Conservation (phyloP, 345 rosid species). For the Erodium maritimum region DNA sequence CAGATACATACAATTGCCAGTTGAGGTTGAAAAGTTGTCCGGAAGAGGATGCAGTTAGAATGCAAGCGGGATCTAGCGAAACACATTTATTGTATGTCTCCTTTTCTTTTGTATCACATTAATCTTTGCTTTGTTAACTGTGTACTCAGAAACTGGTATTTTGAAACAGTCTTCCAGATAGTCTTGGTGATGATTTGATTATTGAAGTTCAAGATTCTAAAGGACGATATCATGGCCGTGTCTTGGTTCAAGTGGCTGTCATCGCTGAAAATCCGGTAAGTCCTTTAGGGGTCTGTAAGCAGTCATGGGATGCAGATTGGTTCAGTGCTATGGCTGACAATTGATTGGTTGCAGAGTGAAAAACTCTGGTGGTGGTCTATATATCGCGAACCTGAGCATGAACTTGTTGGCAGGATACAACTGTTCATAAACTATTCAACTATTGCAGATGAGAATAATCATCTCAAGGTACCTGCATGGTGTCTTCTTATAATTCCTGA, state of each 20-base stretch:
- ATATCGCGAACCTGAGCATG: slow-evolving; percentile 87
- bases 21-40: slow-evolving; percentile 70
- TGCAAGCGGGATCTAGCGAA: slow-evolving; percentile 98
- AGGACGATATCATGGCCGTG: slow-evolving; percentile 82
- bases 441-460: slow-evolving; percentile 55
- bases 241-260: slow-evolving; percentile 73
- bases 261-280: slow-evolving; percentile 10
- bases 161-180: slow-evolving; percentile 79
- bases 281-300: not conserved
- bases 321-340: slow-evolving; percentile 8
- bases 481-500: not conserved
- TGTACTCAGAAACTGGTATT: slow-evolving; percentile 9
- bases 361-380: slow-evolving; percentile 94
- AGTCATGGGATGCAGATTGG: not conserved
- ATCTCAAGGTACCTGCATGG: slow-evolving; percentile 45
- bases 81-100: slow-evolving; percentile 76
- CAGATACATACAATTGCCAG: slow-evolving; percentile 71
- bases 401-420: slow-evolving; percentile 76
- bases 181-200: slow-evolving; percentile 83
- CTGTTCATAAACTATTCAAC: slow-evolving; percentile 70
- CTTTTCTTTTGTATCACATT: slow-evolving; percentile 1
- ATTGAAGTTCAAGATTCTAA: slow-evolving; percentile 79
- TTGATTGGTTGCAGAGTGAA: slow-evolving; percentile 48
- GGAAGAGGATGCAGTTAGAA: slow-evolving; percentile 60
- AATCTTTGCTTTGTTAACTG: slow-evolving; percentile 12